Evolutionary conservation across 169 alveolate genomes (phyloP), one percentile per base, ranked within the genome.

Genomic region (Miamiensis avidus): DNA sequence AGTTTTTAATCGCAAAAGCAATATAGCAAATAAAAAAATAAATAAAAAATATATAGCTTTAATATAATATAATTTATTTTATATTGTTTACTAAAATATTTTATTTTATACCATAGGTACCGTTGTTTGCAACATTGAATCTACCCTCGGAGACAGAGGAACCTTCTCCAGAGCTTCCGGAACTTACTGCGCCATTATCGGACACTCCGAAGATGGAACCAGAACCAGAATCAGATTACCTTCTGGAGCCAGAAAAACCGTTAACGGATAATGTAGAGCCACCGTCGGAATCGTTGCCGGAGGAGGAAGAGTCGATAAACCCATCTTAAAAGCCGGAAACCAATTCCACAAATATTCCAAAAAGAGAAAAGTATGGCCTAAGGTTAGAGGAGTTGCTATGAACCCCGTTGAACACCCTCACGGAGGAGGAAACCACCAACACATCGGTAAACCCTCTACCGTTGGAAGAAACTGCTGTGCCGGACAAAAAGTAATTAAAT

Each of bases 381-480:
- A 94, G 92, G 99, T 99, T 89, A 97, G 99, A 92, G 99, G 99
- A 97, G 99, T 98, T 34, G 99, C 99, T 76, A 99, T 99, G 99
- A 99, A 99, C 99, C 99, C 99, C 75, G 99, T 99, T 69, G 99
- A 99, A 89, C 99, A 99, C 93, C 99, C 99, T 30, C 99, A 98
- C 94, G 99, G 99, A 89, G 99, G 99, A 93, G 99, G 99, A 95
- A 98, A 98, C 96, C 98, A 97, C 84, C 99, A 99, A 96, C 99
- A 99, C 94, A 98, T 99, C 82, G 99, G 99, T 86, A 99, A 98
- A 87, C 99, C 99, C 78, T 96, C 99, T 78, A 99, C 99, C 34
- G 98, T 98, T 72, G 93, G 99, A 15, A 97, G 99, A 90, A 93
- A 95, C 82, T 99, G 99, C 33, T 99, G 99, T 74, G 99, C 99